These are phyloP conservation scores for Lithospermum erythrorhizon DNA, from an alignment of 257 asterid species.

Conservation along the genomic window DNA sequence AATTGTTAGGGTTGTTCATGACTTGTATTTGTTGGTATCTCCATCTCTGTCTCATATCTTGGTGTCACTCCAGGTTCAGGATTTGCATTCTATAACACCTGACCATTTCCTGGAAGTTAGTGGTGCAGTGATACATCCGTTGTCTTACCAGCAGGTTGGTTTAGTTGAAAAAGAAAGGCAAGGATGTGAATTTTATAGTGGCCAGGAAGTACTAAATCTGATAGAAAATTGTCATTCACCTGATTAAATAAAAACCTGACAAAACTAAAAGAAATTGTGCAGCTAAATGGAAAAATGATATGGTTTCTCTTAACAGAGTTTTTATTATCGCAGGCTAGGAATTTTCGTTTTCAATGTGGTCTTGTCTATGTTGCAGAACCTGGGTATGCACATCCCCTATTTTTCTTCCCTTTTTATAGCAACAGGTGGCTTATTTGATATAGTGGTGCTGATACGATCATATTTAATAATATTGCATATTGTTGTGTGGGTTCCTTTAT, in stretches of 20 bases:
- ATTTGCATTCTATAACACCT: constrained; percentile 88
- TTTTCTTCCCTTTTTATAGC: background rate
- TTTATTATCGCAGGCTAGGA: constrained; percentile 71
- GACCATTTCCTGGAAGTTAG: constrained; percentile 90
- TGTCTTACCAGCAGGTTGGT: constrained; percentile 97
- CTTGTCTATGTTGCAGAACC: constrained; percentile 95
- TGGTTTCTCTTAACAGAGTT: constrained; percentile 3
- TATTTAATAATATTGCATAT: background rate
- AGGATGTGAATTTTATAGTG: background rate
- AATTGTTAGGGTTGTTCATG: background rate
- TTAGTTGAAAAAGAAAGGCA: background rate
- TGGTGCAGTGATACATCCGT: constrained; percentile 96
- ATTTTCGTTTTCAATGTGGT: constrained; percentile 91
- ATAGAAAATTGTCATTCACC: background rate
- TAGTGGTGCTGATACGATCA: too few species aligned
- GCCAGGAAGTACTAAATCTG: background rate
- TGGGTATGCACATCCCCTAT: constrained; percentile 43
- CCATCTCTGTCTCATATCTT: constrained; percentile 5
- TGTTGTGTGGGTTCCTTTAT: background rate
- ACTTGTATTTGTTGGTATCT: constrained; percentile 1
- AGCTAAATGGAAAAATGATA: too few species aligned
- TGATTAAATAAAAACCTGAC: background rate
- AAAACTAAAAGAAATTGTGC: background rate
- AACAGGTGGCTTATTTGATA: too few species aligned
- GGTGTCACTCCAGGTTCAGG: constrained; percentile 71